Conservation (phyloP, 495 filamentous ascomycete species). For the Chaetomium fimeti region DNA sequence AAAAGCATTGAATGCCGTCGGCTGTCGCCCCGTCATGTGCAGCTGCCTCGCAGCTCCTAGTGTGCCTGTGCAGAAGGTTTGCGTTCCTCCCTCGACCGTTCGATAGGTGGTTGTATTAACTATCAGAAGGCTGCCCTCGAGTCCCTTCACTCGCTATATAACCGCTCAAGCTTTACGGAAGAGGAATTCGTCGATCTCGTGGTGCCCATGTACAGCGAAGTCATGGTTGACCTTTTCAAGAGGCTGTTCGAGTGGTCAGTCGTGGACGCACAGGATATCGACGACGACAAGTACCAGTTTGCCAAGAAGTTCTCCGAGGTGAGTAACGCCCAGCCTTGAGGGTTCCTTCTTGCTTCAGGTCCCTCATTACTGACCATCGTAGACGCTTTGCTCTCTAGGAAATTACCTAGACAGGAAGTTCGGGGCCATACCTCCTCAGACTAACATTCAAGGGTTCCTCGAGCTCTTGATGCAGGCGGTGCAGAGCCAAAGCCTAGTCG, state of each 20-base stretch:
- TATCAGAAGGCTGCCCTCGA: conserved; percentile 70
- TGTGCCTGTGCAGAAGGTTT: conserved; percentile 61
- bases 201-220: conserved; percentile 69
- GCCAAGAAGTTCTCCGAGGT: conserved; percentile 94
- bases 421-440: conserved; percentile 50
- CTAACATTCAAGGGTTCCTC: conserved; percentile 72
- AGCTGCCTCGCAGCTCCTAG: conserved; percentile 69
- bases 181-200: conserved; percentile 78
- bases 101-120: conserved; percentile 17
- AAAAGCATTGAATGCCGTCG: conserved; percentile 67
- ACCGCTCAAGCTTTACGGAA: conserved; percentile 66
- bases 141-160: conserved; percentile 77
- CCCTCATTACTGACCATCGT: conserved; percentile 25
- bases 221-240: conserved; percentile 68
- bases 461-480: conserved; percentile 74
- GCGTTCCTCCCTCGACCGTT: conserved; percentile 20
- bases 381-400: conserved; percentile 83
- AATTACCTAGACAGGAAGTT: conserved; percentile 78
- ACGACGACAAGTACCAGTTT: conserved; percentile 88
- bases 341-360: not conserved
- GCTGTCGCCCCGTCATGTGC: conserved; percentile 69
- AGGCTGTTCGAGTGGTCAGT: conserved; percentile 79
- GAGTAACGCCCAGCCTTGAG: conserved; percentile 21
- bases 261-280: conserved; percentile 73
- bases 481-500: conserved; percentile 80